Evolutionary conservation across 164 flowering plant species (phyloP), one percentile per base, ranked within the genome.

Genomic region (Vitis vinifera): DNA sequence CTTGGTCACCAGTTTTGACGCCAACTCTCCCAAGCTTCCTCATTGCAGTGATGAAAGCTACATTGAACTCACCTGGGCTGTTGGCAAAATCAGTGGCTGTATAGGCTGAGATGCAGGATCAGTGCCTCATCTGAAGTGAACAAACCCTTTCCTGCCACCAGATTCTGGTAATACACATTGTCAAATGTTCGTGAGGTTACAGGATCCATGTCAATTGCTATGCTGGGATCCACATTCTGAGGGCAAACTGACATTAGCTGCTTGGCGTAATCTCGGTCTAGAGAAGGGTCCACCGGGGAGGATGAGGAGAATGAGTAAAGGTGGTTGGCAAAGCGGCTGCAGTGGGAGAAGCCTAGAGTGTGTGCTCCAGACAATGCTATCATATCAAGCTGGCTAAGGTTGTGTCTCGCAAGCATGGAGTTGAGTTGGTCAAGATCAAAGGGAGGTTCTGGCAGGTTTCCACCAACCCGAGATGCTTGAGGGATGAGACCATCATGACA

Each of bases 331-430:
- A 93, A 84, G 61, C 83, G 84, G 72, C 51, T 53, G 79, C 98
- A 91, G 78, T 93, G 97, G 51, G 95, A 84, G 82, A 88, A 85
- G 27, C 98, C 98, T 0, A 91, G 29, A 0, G 98, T 89, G 80
- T 93, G 98, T 1, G 90, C 93, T 8, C 93, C 97, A 1, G 97
- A 90, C 15, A 92, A 84, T 8, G 96, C 92, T 11, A 92, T 81
- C 87, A 92, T 79, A 51, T 92, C 96, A 0, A 51, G 50, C 59
- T 80, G 89, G 62, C 30, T 79, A 19, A 92, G 91, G 59, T 78
- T 76, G 74, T 87, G 59, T 27, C 60, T 69, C 55, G 80, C 75
- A 62, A 91, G 89, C 49, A 88, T 73, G 65, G 78, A 10, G 37
- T 65, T 81, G 44, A 90, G 91, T 23, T 69, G 71, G 69, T 53